Evolutionary conservation across 257 asterid species (phyloP), one percentile per base, ranked within the genome.

Genomic region (Nyctanthes arbortristis): DNA sequence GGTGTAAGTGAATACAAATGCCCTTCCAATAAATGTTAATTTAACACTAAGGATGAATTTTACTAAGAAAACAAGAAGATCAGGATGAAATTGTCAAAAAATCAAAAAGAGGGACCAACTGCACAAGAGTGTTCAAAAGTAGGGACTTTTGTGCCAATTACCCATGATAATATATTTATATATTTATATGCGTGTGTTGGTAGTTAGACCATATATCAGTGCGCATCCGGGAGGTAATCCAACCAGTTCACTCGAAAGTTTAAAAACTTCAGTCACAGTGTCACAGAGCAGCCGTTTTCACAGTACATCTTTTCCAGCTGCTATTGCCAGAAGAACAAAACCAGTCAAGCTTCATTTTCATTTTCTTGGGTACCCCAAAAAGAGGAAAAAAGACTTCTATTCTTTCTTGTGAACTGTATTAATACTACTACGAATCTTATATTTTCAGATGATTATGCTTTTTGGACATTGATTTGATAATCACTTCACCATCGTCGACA

Each of bases 401-500:
- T 63, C 66, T 73, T 73, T 67, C 77, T 40, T 67, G 82, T 72
- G 79, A 28, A 36, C 61, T 14, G 14, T 47, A 36, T 18, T 18
- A 47, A n/a, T 47, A 47, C 20, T 49, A 49, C 57, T 68, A 40
- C 47, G 68, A 67, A 70, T 70, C 75, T 45, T 35, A 2, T 47
- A 65, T 32, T 66, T 71, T 69, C 79, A 61, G 65, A 73, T 77
- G 79, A 82, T 83, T 62, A 61, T 81, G 74, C 87, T 66, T 62
- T 70, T 82, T 45, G 31, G 54, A 30, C 75, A 32, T 66, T 55
- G 66, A 76, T 76, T 52, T 73, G 22, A 7, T 65, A 69, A 73
- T 75, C 75, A 68, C 18, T 63, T 70, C 61, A 43, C 20, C 65
- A 52, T 70, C 61, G 36, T 16, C 65, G 40, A 57, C 56, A 54